These are phyloP conservation scores for Alternaria sp. DNA, from an alignment of 2,329 filamentous ascomycete species.

Conservation along the genomic window DNA sequence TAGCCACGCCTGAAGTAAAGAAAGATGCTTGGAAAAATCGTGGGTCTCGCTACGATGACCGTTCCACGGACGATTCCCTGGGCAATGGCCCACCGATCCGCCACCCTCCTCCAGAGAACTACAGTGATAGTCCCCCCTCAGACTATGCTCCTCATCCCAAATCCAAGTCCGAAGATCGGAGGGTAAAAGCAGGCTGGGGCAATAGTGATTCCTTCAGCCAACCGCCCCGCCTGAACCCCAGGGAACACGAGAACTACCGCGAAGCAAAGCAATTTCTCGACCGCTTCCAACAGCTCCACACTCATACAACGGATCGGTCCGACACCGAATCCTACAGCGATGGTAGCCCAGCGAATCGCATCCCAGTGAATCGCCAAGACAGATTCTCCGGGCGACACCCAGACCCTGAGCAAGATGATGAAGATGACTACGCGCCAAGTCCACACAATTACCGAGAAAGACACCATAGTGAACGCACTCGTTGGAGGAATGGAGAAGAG, in stretches of 20 bases:
- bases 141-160: background rate
- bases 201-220: constrained; percentile 15
- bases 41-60: background rate
- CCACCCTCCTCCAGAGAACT: background rate
- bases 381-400: background rate
- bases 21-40: background rate
- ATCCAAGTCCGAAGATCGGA: background rate
- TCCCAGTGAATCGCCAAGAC: background rate
- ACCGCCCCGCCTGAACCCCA: constrained; percentile 7
- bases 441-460: background rate
- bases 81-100: background rate
- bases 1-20: background rate
- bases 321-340: background rate
- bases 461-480: background rate
- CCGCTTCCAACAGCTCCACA: background rate
- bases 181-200: constrained; percentile 16
- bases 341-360: background rate
- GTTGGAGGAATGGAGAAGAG: background rate
- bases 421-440: background rate
- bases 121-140: background rate
- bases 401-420: background rate
- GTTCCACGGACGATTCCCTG: background rate
- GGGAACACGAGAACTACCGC: constrained; percentile 8
- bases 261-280: constrained; percentile 12
- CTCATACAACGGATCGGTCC: background rate